Evolutionary conservation across 371 early-diverging fungal genomes (phyloP), one percentile per base, ranked within the genome.

Genomic region (Rhizopus stolonifer): DNA sequence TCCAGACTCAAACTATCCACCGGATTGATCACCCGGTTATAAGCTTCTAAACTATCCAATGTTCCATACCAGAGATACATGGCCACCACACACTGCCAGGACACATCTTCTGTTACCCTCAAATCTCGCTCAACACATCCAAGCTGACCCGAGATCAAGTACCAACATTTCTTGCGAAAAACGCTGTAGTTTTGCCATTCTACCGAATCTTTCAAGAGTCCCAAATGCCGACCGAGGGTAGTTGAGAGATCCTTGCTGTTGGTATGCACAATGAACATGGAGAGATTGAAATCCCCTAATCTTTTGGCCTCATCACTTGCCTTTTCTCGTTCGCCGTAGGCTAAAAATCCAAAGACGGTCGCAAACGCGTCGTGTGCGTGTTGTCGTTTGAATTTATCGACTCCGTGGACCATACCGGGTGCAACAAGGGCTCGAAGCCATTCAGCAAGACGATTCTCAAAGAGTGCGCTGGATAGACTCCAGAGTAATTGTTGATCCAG

Each of bases 21-120:
- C n/a, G n/a, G n/a, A n/a, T n/a, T n/a, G n/a, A n/a, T n/a, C n/a
- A n/a, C n/a, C n/a, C n/a, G n/a, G n/a, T n/a, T n/a, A n/a, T n/a
- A n/a, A n/a, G n/a, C n/a, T n/a, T n/a, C n/a, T n/a, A n/a, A n/a
- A n/a, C n/a, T n/a, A n/a, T n/a, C n/a, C n/a, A n/a, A n/a, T n/a
- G 3, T 19, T 38, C 54, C 44, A 40, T 54, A 63, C 58, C 51
- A 58, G 8, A 63, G 8, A 18, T 58, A 58, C 64, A 63, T 58
- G 2, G 54, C 54, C 17, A 63, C 13, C 0, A 33, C 18, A 8
- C 54, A 58, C 18, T 63, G 58, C 64, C 64, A 63, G 18, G 36
- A 50, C 0, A 54, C 42, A 33, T 32, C 34, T 11, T 58, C 54
- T 14, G 49, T 54, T 3, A 54, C 54, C 0, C 22, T 44, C 32